Conservation (phyloP, 768 basidiomycete species). For the Rhodocollybia butyracea region DNA sequence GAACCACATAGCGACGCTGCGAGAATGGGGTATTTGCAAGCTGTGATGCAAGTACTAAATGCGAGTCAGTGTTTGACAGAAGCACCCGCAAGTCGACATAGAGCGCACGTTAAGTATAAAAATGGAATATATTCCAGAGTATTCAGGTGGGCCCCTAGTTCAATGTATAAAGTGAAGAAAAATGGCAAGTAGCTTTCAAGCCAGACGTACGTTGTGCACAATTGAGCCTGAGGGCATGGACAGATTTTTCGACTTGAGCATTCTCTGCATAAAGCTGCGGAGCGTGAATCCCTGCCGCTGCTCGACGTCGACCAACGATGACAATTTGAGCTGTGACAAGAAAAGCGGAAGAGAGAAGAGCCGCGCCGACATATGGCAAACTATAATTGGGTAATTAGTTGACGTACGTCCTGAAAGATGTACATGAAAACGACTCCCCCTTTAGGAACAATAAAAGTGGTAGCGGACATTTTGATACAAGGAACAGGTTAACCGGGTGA, state of each 20-base stretch:
- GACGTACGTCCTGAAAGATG: neutral
- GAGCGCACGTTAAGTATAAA: neutral
- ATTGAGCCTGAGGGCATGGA: constrained; percentile 41
- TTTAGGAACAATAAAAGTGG: neutral
- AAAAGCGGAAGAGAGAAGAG: neutral
- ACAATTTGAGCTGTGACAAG: neutral
- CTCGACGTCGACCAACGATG: constrained; percentile 20
- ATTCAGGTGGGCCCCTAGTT: constrained; percentile 42
- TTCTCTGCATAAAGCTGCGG: constrained; percentile 52
- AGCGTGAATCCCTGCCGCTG: constrained; percentile 36
- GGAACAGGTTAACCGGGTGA: neutral
- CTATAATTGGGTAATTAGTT: neutral
- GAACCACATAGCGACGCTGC: constrained; percentile 4
- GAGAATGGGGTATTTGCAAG: neutral
- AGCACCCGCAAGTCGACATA: neutral
- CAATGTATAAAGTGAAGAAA: neutral
- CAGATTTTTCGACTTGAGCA: constrained; percentile 32
- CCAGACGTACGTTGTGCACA: constrained; percentile 43
- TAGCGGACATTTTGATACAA: neutral
- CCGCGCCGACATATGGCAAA: constrained; percentile 1
- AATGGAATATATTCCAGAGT: constrained; percentile 4
- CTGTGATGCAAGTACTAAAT: constrained; percentile 2
- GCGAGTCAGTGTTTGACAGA: neutral
- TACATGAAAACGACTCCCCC: neutral
- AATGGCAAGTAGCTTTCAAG: neutral